phyloP scores from a whole-genome alignment of 768 basidiomycete species.

The Lactarius indigo region DNA sequence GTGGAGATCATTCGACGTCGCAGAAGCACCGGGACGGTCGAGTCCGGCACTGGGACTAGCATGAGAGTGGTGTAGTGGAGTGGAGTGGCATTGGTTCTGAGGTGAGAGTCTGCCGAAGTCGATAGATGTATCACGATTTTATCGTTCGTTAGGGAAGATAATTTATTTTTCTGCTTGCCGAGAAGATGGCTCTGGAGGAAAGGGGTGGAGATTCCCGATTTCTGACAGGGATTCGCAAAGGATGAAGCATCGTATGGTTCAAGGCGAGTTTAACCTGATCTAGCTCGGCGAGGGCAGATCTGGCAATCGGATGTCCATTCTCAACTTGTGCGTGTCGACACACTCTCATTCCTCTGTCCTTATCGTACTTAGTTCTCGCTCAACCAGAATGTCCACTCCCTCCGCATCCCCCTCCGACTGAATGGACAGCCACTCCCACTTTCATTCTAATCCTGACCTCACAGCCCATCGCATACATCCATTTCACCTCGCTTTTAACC shows the following conservation, averaged over 20 bases:
- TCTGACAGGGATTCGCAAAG: slow-evolving; percentile 25
- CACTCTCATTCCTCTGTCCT: slow-evolving; percentile 4
- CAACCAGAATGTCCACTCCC: neutral
- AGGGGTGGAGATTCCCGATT: slow-evolving; percentile 21
- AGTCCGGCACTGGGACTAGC: slow-evolving; percentile 7
- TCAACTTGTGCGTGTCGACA: slow-evolving; percentile 11
- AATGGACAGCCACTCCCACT: neutral
- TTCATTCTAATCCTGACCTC: neutral
- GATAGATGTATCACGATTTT: neutral
- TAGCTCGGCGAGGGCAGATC: slow-evolving; percentile 7
- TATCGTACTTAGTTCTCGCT: neutral
- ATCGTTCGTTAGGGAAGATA: neutral
- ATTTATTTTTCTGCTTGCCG: neutral
- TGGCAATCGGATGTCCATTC: neutral
- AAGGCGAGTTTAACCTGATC: slow-evolving; percentile 23
- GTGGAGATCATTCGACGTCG: slow-evolving; percentile 23
- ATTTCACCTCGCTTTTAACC: slow-evolving; percentile 1
- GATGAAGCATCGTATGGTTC: slow-evolving; percentile 12
- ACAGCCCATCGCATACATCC: neutral
- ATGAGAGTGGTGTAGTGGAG: slow-evolving; percentile 17
- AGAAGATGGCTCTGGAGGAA: slow-evolving; percentile 10
- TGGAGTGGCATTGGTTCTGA: slow-evolving; percentile 1
- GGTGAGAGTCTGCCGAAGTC: slow-evolving; percentile 1
- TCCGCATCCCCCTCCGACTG: neutral
- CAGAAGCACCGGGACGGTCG: slow-evolving; percentile 22